Evolutionary conservation across 2,329 filamentous ascomycete genomes (phyloP).

Genomic region (Colletotrichum aenigma): DNA sequence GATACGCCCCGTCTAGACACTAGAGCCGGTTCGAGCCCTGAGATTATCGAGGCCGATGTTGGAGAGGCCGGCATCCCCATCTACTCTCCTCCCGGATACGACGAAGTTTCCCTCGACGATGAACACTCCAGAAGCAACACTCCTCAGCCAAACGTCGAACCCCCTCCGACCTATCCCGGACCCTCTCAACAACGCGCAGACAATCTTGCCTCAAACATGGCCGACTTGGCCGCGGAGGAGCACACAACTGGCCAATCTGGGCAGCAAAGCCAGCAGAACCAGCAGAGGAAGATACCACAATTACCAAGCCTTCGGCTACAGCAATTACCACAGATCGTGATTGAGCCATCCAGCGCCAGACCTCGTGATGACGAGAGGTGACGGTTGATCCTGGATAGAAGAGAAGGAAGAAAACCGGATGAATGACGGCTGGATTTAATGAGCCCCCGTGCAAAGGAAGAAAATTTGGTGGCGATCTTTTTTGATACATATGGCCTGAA

Average conservation of each 20-base stretch:
- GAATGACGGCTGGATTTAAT: constrained; percentile 7
- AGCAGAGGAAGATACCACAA: constrained; percentile 42
- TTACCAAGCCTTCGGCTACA: constrained; percentile 57
- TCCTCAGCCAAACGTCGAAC: constrained; percentile 42
- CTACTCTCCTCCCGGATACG: constrained; percentile 57
- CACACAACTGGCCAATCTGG: constrained; percentile 24
- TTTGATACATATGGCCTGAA: neutral
- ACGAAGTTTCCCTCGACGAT: constrained; percentile 50
- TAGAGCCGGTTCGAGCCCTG: constrained; percentile 55
- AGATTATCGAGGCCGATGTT: constrained; percentile 56
- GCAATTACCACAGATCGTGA: constrained; percentile 60
- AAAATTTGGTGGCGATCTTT: neutral
- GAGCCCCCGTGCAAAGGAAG: neutral
- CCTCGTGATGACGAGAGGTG: constrained; percentile 16
- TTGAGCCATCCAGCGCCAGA: constrained; percentile 53
- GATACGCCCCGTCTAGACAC: constrained; percentile 44
- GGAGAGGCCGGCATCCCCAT: constrained; percentile 50
- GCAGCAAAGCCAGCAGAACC: constrained; percentile 20
- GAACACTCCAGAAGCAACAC: constrained; percentile 42
- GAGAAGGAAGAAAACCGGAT: neutral
- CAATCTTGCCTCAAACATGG: constrained; percentile 23
- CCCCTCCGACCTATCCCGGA: constrained; percentile 57
- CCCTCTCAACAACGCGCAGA: constrained; percentile 29
- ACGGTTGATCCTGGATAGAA: neutral
- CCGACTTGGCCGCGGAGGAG: constrained; percentile 6